Base-by-base conservation (phyloP, 768 basidiomycete genomes). In the Phanerochaete sordida region DNA sequence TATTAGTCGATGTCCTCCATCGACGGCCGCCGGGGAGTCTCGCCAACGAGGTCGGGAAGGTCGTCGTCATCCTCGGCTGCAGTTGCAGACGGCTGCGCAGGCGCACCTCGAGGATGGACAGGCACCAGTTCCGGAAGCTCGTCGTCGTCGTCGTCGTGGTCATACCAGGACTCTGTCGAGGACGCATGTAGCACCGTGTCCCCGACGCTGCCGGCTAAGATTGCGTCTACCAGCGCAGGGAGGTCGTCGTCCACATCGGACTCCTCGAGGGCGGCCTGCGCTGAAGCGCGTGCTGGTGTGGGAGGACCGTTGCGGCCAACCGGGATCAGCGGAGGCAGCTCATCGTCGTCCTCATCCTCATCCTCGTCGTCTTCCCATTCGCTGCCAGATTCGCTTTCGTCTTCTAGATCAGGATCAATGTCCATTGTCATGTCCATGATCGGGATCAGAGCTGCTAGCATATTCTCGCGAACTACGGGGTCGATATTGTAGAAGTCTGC, bases 341-440 rank as follows among this genome's bases (percentile, higher is more conserved):
- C 56, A 24, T 44, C 51, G 39, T 43, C 43, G 26, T 57, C 43
- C 6, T 56, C 54, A 43, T 57, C 56, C 23, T 52, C 51, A 4
- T 46, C 23, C 19, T 59, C 58, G 51, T 52, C 50, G 21, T 48
- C 31, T 12, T 49, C 57, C 6, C 51, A 47, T 6, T 58, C 57
- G 39, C 24, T n/a, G 13, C 6, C 2, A 27, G 28, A 23, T 12
- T 6, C 24, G 21, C 44, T n/a, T n/a, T n/a, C n/a, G n/a, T n/a
- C n/a, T n/a, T n/a, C n/a, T n/a, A n/a, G n/a, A n/a, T n/a, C n/a
- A 8, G 16, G 16, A 39, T 6, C 39, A 7, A 26, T 50, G 2
- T 27, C 28, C 2, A 28, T 47, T 6, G 26, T 30, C 44, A 23
- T 23, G 28, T 39, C 39, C 35, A 54, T 37, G 21, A 54, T 39